These are phyloP conservation scores for Globisporangium cystogenes DNA, from an alignment of 352 stramenopile genomes.

Conservation along the genomic window DNA sequence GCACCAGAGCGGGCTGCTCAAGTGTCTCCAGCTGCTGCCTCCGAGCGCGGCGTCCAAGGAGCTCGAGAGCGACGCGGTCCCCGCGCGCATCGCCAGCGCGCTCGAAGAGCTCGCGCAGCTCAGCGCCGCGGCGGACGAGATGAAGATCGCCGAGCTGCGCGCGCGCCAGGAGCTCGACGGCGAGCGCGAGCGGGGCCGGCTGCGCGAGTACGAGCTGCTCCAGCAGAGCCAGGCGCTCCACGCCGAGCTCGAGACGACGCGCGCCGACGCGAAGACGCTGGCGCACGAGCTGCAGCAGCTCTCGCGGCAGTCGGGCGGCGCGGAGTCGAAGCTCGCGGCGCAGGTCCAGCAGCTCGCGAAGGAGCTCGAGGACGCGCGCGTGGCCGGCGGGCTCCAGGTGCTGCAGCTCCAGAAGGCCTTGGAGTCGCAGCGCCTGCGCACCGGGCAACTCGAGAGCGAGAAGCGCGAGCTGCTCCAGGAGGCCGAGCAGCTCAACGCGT, in stretches of 20 bases:
- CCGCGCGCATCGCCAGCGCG: constrained; percentile 9
- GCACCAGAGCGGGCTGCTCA: constrained; percentile 15
- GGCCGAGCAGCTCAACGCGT: constrained; percentile 51
- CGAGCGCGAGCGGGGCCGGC: constrained; percentile 26
- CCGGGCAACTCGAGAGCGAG: constrained; percentile 43
- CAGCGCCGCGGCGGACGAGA: constrained; percentile 24
- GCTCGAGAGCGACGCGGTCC: constrained; percentile 10
- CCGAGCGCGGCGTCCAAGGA: constrained; percentile 1
- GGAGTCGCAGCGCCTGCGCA: constrained; percentile 37
- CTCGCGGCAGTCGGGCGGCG: constrained; percentile 26
- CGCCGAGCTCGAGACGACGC: constrained; percentile 31
- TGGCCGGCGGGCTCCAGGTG: constrained; percentile 27
- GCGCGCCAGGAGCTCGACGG: constrained; percentile 43
- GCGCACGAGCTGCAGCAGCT: constrained; percentile 49
- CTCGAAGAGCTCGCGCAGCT: constrained; percentile 20
- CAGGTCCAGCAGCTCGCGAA: constrained; percentile 44
- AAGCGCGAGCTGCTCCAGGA: constrained; percentile 66
- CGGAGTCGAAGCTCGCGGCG: constrained; percentile 29
- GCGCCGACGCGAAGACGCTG: constrained; percentile 36
- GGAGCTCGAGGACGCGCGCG: constrained; percentile 40
- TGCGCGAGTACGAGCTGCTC: constrained; percentile 39
- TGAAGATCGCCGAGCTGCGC: constrained; percentile 41
- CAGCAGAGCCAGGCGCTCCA: constrained; percentile 21
- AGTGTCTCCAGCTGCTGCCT: constrained; percentile 30
- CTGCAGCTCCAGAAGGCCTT: constrained; percentile 59